phyloP scores from a whole-genome alignment of 2,329 filamentous ascomycete genomes.

The Raffaelea arxii region DNA sequence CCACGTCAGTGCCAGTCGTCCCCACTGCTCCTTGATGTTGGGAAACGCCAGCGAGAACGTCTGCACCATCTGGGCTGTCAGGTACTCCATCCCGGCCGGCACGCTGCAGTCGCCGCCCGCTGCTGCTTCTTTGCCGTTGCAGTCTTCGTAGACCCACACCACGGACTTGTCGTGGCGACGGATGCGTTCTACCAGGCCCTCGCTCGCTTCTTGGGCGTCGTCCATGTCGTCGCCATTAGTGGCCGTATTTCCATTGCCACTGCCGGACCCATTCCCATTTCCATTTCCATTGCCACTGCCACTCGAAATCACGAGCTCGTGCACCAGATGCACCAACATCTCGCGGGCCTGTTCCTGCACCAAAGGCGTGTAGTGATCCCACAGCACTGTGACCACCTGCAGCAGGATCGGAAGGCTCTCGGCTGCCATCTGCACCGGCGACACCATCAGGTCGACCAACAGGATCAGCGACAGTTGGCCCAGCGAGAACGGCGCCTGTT shows the following conservation, averaged over 20 bases:
- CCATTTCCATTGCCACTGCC: neutral
- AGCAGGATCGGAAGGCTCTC: slow-evolving; percentile 79
- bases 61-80: slow-evolving; percentile 71
- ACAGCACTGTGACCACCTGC: slow-evolving; percentile 85
- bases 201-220: slow-evolving; percentile 63
- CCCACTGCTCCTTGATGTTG: slow-evolving; percentile 84
- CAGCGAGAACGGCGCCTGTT: slow-evolving; percentile 82
- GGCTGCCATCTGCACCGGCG: slow-evolving; percentile 68
- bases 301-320: slow-evolving; percentile 77
- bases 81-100: slow-evolving; percentile 74
- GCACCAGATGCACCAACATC: slow-evolving; percentile 95
- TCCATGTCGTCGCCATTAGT: slow-evolving; percentile 18
- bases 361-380: slow-evolving; percentile 92
- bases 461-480: slow-evolving; percentile 90
- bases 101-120: slow-evolving; percentile 57
- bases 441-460: slow-evolving; percentile 91
- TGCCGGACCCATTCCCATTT: neutral
- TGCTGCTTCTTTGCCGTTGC: slow-evolving; percentile 56
- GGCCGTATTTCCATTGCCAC: neutral
- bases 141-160: slow-evolving; percentile 91
- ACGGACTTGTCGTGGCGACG: slow-evolving; percentile 75
- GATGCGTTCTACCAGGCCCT: slow-evolving; percentile 79
- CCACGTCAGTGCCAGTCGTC: slow-evolving; percentile 82
- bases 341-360: slow-evolving; percentile 96
- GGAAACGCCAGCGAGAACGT: slow-evolving; percentile 81